Conservation (phyloP, 139 green algal genomes). For the Closterium sp. region DNA sequence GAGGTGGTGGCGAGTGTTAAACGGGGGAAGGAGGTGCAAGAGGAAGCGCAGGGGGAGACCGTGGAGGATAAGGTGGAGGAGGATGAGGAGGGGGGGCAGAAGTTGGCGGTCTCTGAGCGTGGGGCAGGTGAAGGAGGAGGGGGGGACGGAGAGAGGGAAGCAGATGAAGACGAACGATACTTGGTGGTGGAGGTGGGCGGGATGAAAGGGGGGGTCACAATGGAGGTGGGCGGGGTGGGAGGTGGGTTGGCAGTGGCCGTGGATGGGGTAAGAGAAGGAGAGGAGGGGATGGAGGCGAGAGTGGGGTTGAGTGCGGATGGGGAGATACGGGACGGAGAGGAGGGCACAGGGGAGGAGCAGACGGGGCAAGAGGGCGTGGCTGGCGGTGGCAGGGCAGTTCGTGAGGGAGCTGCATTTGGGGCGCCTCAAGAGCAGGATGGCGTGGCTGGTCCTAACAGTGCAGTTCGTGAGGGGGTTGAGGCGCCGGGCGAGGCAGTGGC, state of each 20-base stretch:
- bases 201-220: neutral
- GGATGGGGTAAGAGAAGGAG: neutral
- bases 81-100: neutral
- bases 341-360: neutral
- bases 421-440: neutral
- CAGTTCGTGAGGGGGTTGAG: neutral
- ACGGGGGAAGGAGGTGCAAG: neutral
- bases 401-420: neutral
- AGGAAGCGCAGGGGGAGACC: neutral
- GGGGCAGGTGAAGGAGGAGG: neutral
- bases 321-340: neutral
- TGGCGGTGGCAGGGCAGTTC: neutral
- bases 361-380: neutral
- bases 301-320: neutral
- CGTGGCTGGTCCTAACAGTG: neutral
- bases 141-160: too few relatives aligned
- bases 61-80: neutral
- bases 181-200: neutral
- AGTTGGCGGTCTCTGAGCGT: neutral
- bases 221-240: neutral
- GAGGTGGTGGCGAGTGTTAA: neutral
- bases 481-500: neutral
- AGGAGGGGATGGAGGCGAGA: neutral
- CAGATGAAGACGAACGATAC: neutral
- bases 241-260: neutral